A percentile compares a stretch with the other conserved stretches of the same genome.
Evolutionary conservation across 1,139 yeast genomes (phyloP).

Genomic region (Taphrina confusa): DNA sequence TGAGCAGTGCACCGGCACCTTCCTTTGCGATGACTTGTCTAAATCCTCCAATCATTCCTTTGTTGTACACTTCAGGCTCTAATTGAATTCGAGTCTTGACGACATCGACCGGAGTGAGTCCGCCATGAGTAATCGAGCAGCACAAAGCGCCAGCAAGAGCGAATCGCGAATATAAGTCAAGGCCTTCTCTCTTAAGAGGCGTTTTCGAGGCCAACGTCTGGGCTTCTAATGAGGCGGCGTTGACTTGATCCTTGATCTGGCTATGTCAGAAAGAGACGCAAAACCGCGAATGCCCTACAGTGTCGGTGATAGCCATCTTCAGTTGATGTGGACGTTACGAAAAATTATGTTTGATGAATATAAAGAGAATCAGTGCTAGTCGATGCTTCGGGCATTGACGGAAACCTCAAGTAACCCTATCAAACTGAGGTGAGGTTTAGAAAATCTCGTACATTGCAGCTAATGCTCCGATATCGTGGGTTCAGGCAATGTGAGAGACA

Average conservation of each 20-base stretch:
- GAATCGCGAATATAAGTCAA: slow-evolving; percentile 37
- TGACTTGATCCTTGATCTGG: slow-evolving; percentile 26
- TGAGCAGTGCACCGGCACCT: slow-evolving; percentile 65
- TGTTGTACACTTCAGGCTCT: slow-evolving; percentile 37
- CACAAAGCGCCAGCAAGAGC: slow-evolving; percentile 39
- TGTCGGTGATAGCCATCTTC: slow-evolving; percentile 18
- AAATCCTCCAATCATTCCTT: slow-evolving; percentile 37
- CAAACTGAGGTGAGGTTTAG: too few relatives aligned
- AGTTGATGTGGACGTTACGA: neutral
- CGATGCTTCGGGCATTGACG: slow-evolving; percentile 2
- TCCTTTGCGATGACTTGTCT: slow-evolving; percentile 54
- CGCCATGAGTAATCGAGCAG: slow-evolving; percentile 38
- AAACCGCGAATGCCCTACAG: neutral
- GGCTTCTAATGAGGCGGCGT: slow-evolving; percentile 14
- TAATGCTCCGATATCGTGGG: too few relatives aligned
- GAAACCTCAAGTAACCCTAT: neutral
- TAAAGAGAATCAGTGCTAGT: neutral
- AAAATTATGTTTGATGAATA: neutral
- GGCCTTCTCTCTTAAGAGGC: slow-evolving; percentile 30
- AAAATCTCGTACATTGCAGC: too few relatives aligned
- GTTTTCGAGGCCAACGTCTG: slow-evolving; percentile 23
- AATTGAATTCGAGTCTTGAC: slow-evolving; percentile 38
- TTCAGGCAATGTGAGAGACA: too few relatives aligned
- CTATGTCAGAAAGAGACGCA: neutral
- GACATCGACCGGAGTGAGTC: slow-evolving; percentile 37